Evolutionary conservation across 805 yeast genomes (phyloP), one percentile per base, ranked within the genome.

Genomic region (Maudiozyma serrabonitensis): DNA sequence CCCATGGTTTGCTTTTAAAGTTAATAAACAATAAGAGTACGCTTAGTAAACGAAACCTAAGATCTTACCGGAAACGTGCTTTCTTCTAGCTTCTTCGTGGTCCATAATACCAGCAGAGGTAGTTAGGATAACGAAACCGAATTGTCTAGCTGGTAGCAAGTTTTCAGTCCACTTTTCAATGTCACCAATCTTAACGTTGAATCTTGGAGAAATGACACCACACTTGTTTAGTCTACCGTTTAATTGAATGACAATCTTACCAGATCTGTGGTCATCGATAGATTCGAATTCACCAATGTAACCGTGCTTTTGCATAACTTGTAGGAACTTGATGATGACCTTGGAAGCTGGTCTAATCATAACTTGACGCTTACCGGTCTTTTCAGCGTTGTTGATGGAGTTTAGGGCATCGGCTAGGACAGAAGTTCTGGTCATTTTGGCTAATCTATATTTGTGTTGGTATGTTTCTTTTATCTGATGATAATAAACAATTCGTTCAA

Each of bases 81-180:
- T 91, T 83, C 97, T 86, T 84, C 96, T 87, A 69, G 98, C 98
- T 81, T 91, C 97, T 81, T 91, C 97, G 80, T 90, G 98, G 81
- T 91, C 98, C 95, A 90, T 89, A 69, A 90, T 90, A 78, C 98
- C 98, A 66, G 97, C 96, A 68, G 98, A 91, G 67, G 98, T 90
- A 76, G 98, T 91, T 72, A 90, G 82, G 75, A 90, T 87, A 70
- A 90, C 91, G 82, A 75, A 89, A 79, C 98, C 98, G 69, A 91
- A 91, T 78, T 90, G 98, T 85, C 98, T 88, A 61, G 98, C 95
- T 73, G 98, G 98, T 70, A 90, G 79, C 72, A 90, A 82, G 84
- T 90, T 89, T 74, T 82, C 95, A 64, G 96, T 88, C 98, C 98
- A 90, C 79, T 87, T 90, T 80, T 90, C 98, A 63, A 90, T 83